Base-by-base conservation (phyloP, 2,329 filamentous ascomycete genomes). In the Beauveria scarabaeidicola region DNA sequence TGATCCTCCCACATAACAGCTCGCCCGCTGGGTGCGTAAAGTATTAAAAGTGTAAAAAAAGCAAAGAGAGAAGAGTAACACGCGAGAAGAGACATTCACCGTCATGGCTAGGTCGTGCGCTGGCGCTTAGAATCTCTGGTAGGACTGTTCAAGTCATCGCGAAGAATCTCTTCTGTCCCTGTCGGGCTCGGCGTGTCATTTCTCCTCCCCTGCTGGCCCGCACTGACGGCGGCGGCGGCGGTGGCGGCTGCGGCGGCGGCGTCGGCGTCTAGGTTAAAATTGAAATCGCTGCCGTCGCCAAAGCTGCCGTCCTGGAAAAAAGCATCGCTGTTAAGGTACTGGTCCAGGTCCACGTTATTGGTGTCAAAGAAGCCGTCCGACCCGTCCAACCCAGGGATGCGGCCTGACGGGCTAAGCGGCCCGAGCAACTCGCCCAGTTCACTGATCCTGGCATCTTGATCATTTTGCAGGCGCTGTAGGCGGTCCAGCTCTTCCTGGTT, bases 401-500 rank as follows among this genome's bases (percentile, higher is more conserved):
- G 81, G 5, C 90, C 91, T 0, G 84, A 89, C 0, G 91, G 91
- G 67, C 87, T 92, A 13, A 96, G 79, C 0, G 91, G 91, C 7
- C 89, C 86, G 8, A 97, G 80, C 17, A 91, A 76, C 59, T 84
- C 85, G 55, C 85, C 85, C 10, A 97, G 78, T 61, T 89, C 85
- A 62, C 89, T 84, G 1, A 97, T 88, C 52, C 89, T 88, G 52
- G 81, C 81, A 62, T 88, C 86, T 67, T 96, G 91, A 61, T 93
- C 86, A 25, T 84, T 83, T 69, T 95, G 90, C 67, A 96, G 78
- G 47, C 86, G 87, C 63, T 90, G 84, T 2, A 97, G 79, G 32
- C 88, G 81, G 55, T 94, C 89, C 29, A 97, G 82, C 63, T 96
- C 89, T 15, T 87, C 79, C 62, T 88, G 81, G 5, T 88, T 92